These are phyloP conservation scores for Teunomyces panamensis DNA, from an alignment of 805 yeast species.

Conservation along the genomic window DNA sequence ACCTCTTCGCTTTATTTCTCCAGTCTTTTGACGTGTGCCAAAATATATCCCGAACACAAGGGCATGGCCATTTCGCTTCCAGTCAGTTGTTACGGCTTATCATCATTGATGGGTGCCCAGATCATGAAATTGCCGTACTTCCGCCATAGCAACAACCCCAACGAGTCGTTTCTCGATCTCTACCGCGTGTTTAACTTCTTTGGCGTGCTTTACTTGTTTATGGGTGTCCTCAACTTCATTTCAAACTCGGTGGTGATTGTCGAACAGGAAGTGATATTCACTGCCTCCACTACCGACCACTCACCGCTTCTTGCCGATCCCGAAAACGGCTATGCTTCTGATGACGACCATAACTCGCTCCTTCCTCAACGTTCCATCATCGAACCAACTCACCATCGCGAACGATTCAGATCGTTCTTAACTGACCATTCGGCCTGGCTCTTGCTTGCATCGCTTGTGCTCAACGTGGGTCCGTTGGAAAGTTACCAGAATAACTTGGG, in stretches of 20 bases:
- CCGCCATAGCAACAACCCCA: slow-evolving; percentile 9
- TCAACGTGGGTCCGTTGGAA: slow-evolving; percentile 81
- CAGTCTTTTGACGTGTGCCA: slow-evolving; percentile 76
- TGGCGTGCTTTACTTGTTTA: slow-evolving; percentile 48
- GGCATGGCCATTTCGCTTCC: slow-evolving; percentile 86
- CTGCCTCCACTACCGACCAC: slow-evolving; percentile 20
- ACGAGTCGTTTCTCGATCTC: slow-evolving; percentile 39
- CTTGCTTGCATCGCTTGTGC: slow-evolving; percentile 58
- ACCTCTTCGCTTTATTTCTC: slow-evolving; percentile 72
- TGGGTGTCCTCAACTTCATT: slow-evolving; percentile 60
- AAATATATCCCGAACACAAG: slow-evolving; percentile 71
- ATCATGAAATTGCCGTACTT: slow-evolving; percentile 45
- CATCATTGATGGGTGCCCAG: slow-evolving; percentile 74
- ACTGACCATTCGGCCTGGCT: slow-evolving; percentile 61
- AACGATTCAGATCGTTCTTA: slow-evolving; percentile 36
- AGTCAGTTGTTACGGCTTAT: slow-evolving; percentile 81
- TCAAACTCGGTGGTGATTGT: slow-evolving; percentile 64
- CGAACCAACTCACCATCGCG: slow-evolving; percentile 38
- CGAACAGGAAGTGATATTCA: slow-evolving; percentile 46
- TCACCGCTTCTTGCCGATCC: slow-evolving; percentile 20
- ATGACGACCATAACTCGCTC: slow-evolving; percentile 15
- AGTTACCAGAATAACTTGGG: slow-evolving; percentile 83
- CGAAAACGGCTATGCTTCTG: slow-evolving; percentile 6
- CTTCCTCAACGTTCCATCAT: slow-evolving; percentile 31
- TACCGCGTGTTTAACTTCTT: slow-evolving; percentile 52